Evolutionary conservation across 140 eudicot genomes (phyloP).

Genomic region (Oenanthe javanica): DNA sequence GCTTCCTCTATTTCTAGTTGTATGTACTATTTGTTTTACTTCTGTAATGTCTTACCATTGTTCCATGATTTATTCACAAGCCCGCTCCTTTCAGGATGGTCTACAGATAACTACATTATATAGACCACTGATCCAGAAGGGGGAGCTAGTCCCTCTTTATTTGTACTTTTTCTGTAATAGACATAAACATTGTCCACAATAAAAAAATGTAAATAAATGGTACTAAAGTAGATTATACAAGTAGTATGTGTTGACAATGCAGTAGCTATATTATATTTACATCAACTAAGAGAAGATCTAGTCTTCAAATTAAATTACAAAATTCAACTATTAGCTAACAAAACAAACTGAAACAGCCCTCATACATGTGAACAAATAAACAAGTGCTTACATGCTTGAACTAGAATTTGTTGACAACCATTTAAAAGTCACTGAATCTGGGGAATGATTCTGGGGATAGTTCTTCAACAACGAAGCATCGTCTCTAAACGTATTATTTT

Average conservation of each 20-base stretch:
- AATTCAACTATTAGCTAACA: slow-evolving; percentile 5
- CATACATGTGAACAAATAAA: neutral
- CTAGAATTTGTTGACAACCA: slow-evolving; percentile 31
- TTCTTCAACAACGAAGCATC: slow-evolving; percentile 20
- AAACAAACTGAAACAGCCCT: neutral
- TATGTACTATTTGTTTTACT: too few relatives aligned
- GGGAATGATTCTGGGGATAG: slow-evolving; percentile 25
- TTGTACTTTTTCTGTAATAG: too few relatives aligned
- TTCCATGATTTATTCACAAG: too few relatives aligned
- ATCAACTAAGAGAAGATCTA: slow-evolving; percentile 6
- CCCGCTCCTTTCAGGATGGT: too few relatives aligned
- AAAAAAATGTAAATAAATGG: neutral
- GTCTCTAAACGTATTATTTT: slow-evolving; percentile 20
- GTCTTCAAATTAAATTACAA: neutral
- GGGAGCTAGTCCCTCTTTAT: too few relatives aligned
- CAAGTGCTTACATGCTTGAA: slow-evolving; percentile 24
- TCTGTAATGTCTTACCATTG: neutral
- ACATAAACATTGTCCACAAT: neutral
- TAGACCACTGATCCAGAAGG: too few relatives aligned
- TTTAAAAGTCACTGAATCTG: slow-evolving; percentile 35
- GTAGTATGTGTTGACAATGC: slow-evolving; percentile 17
- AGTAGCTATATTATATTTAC: slow-evolving; percentile 14
- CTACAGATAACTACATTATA: too few relatives aligned
- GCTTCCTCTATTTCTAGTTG: neutral
- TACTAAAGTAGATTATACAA: neutral